Conservation (phyloP, 192 early-diverging fungal genomes). For the Backusella morwellensis region DNA sequence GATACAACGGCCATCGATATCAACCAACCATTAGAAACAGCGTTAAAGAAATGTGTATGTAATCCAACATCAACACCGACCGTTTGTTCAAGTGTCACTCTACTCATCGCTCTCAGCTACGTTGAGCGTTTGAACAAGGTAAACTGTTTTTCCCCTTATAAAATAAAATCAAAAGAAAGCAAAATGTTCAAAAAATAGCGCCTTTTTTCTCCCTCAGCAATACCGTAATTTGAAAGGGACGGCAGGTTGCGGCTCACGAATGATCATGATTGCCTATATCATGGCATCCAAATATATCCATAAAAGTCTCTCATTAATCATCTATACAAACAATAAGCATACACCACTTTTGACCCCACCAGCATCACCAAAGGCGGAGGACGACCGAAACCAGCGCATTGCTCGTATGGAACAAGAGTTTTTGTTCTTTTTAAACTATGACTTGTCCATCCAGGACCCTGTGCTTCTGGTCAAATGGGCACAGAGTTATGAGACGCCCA, state of each 20-base stretch:
- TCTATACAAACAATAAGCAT: not conserved
- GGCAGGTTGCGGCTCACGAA: conserved; percentile 41
- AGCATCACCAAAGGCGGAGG: not conserved
- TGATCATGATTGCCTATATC: conserved; percentile 49
- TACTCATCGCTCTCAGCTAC: conserved; percentile 44
- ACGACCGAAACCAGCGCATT: not conserved
- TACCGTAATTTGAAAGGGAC: conserved; percentile 41
- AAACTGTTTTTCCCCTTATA: not conserved
- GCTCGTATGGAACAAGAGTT: conserved; percentile 48
- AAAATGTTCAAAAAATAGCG: not conserved
- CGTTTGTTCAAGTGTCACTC: conserved; percentile 39
- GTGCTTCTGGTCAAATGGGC: conserved; percentile 6
- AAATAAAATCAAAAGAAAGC: not conserved
- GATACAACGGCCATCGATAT: conserved; percentile 7
- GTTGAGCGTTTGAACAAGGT: conserved; percentile 43
- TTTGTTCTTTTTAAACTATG: conserved; percentile 46
- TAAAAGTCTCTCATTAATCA: conserved; percentile 20
- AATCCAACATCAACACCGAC: conserved; percentile 23
- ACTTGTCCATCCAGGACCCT: conserved; percentile 21
- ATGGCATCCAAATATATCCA: conserved; percentile 45
- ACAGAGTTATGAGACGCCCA: not conserved
- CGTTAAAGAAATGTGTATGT: conserved; percentile 12
- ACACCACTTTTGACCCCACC: not conserved
- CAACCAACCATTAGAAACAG: conserved; percentile 10
- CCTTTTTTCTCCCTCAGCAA: conserved; percentile 26